These are phyloP conservation scores for Arctium lappa DNA, from an alignment of 129 eudicot species.

Conservation along the genomic window DNA sequence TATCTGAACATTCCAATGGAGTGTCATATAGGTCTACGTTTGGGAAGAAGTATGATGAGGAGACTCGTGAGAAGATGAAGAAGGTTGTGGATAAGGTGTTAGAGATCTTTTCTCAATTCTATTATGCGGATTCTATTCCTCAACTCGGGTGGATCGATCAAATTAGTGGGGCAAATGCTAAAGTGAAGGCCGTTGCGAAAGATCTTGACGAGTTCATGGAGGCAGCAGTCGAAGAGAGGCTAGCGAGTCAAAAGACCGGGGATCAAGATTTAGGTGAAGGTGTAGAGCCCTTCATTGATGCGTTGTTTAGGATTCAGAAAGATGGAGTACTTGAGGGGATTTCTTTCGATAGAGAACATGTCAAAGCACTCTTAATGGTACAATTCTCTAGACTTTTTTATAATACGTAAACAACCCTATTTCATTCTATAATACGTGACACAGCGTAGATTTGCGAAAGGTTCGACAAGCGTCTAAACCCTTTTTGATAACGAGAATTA, in stretches of 20 bases:
- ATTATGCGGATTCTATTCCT: conserved; percentile 33
- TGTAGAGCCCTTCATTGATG: conserved; percentile 24
- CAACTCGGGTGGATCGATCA: conserved; percentile 30
- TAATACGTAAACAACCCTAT: no score
- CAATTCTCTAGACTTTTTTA: background rate
- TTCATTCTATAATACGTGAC: no score
- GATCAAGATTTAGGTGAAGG: conserved; percentile 5
- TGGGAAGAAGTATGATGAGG: no score
- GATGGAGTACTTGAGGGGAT: conserved; percentile 7
- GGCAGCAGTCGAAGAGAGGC: conserved; percentile 23
- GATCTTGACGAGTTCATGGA: conserved; percentile 34
- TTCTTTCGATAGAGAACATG: conserved; percentile 17
- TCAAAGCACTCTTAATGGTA: conserved; percentile 34
- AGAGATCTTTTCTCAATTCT: background rate
- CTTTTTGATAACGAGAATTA: no score
- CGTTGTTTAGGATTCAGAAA: conserved; percentile 21
- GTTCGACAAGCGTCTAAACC: no score
- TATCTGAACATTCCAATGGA: no score
- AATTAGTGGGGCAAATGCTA: conserved; percentile 16
- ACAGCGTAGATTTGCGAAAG: no score
- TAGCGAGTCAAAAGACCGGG: background rate
- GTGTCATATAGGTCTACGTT: no score
- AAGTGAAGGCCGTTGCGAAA: conserved; percentile 26
- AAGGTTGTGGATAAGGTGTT: conserved; percentile 21
- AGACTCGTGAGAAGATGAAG: no score